Base-by-base conservation (phyloP, 2,329 filamentous ascomycete genomes). In the Fusarium sp. region DNA sequence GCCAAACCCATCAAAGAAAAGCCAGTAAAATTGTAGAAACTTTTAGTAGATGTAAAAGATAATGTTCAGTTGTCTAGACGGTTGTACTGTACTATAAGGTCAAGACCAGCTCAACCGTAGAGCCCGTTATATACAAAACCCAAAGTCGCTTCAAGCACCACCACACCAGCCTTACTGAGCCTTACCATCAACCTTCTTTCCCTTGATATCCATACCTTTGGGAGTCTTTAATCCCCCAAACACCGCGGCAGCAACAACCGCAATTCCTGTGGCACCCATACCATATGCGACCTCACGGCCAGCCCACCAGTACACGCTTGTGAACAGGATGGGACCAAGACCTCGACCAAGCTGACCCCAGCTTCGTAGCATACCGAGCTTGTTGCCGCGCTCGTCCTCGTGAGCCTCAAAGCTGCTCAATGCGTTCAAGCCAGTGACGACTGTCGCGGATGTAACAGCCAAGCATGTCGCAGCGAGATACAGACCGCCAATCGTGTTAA, bases 271-370 rank as follows among this genome's bases (percentile, higher is more conserved):
- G 0, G 93, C 92, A 6, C 96, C 96, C 74, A 93, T 85, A 2
- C 84, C 85, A 79, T 98, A 99, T 4, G 96, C 96, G 13, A 90
- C 86, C 77, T 97, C 91, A 48, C 96, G 85, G 0, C 96, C 96
- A 9, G 93, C 94, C 96, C 96, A 99, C 96, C 96, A 99, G 82
- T 99, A 99, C 58, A 99, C 84, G 50, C 93, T 93, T 67, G 96
- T 98, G 78, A 99, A 99, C 37, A 97, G 81, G 7, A 99, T 79
- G 0, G 96, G 96, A 0, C 96, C 96, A 13, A 97, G 79, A 0
- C 94, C 93, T 34, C 96, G 87, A 4, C 96, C 96, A 6, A 94
- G 86, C 83, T 99, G 96, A 8, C 96, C 95, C 90, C 85, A 90
- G 72, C 86, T 89, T 28, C 96, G 86, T 72, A 98, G 86, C 61